Base-by-base conservation (phyloP, 1,284 basidiomycete genomes). In the Macrocystidia cucumis region DNA sequence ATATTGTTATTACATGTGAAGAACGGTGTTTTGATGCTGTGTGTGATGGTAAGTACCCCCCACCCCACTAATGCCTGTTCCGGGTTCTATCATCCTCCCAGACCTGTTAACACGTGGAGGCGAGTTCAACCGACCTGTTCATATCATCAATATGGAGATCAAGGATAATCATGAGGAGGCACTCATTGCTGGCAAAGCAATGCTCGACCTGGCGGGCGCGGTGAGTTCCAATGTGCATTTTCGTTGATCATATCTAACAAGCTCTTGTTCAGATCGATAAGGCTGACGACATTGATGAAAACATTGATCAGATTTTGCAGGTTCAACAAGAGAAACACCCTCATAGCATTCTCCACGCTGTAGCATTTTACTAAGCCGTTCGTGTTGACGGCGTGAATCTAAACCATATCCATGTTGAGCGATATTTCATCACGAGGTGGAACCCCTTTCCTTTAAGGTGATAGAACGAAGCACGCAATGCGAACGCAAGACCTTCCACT, bases 81-180 rank as follows among this genome's bases (percentile, higher is more conserved):
- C 9, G 9, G 19, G 32, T 31, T 27, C 37, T 29, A 40, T 29
- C 42, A 34, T 40, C 32, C 19, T 32, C 32, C 35, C 49, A 96
- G 96, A 99, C 63, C 65, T 99, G 12, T 67, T 98, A 40, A 67
- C 71, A 26, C 74, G 91, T 43, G 92, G 91, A 17, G 90, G 93
- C 2, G 95, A 98, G 43, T 81, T 83, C 53, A 98, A 93, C 62
- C 81, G 85, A 37, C 82, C 91, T 0, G 92, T 98, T 14, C 96
- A 99, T 57, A 64, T 99, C 37, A 91, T 99, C 58, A 99, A 99
- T 59, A 77, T 98, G 42, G 96, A 99, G 56, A 98, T 98, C 63
- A 97, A 90, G 65, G 96, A 99, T 62, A 98, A 97, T 53, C 95
- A 98, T 51, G 96, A 98, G 66, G 96, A 98, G 59, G 96, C 96